Conservation (phyloP, 2,329 filamentous ascomycete genomes). For the Fusarium armeniacum region DNA sequence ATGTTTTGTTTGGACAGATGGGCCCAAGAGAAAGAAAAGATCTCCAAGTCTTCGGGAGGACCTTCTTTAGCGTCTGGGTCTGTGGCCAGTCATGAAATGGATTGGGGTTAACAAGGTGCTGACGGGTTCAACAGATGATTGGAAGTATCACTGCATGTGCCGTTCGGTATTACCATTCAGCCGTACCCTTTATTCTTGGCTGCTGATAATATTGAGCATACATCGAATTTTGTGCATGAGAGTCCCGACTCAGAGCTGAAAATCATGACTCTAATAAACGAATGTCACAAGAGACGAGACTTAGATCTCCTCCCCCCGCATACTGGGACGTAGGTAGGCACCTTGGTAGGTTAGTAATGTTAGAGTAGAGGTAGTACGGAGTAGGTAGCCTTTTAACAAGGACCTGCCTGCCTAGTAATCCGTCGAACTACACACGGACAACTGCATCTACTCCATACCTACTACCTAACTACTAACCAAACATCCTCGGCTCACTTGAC, state of each 20-base stretch:
- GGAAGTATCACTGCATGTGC: conserved; percentile 21
- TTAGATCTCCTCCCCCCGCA: not conserved
- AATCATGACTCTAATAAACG: not conserved
- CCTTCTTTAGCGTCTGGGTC: conserved; percentile 18
- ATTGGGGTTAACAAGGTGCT: conserved; percentile 36
- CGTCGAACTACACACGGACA: conserved; percentile 12
- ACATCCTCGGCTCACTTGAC: conserved; percentile 45
- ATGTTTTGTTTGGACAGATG: conserved; percentile 25
- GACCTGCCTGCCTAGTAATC: not conserved
- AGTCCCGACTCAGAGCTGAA: conserved; percentile 28
- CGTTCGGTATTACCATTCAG: conserved; percentile 13
- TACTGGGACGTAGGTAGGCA: not conserved
- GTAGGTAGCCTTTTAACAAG: not conserved
- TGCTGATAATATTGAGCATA: not conserved
- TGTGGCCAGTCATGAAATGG: conserved; percentile 7
- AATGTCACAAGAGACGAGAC: not conserved
- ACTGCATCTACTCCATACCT: conserved; percentile 11
- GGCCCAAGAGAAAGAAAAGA: conserved; percentile 10
- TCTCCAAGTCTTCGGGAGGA: conserved; percentile 26
- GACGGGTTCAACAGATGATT: conserved; percentile 20
- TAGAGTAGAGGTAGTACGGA: not conserved
- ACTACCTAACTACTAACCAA: not conserved
- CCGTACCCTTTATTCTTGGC: conserved; percentile 16
- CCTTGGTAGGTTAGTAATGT: not conserved
- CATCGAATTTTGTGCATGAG: conserved; percentile 17